A percentile compares a stretch with the other conserved stretches of the same genome.
phyloP scores from a whole-genome alignment of 1,284 basidiomycete species.

The Microstroma glucosiphilum region DNA sequence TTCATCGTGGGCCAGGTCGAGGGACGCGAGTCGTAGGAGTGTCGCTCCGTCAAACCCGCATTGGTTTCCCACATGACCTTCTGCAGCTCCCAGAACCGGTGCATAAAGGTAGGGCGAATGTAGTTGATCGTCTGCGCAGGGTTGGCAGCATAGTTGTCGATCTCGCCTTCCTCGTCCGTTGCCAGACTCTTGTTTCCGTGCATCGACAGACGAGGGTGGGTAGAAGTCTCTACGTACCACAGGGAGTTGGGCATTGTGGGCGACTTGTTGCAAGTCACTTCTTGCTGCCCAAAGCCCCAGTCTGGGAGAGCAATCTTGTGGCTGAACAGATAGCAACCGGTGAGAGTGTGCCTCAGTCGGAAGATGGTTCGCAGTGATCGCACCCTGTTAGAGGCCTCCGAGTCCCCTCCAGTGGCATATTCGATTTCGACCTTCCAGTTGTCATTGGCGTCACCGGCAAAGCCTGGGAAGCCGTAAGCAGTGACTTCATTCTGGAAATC shows the following conservation, averaged over 20 bases:
- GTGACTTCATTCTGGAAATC: conserved; percentile 99
- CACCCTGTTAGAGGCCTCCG: conserved; percentile 58
- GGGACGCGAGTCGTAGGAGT: conserved; percentile 89
- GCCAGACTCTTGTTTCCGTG: not conserved
- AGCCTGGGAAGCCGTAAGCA: conserved; percentile 78
- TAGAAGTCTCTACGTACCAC: conserved; percentile 88
- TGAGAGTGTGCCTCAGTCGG: conserved; percentile 73
- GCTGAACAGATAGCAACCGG: conserved; percentile 93
- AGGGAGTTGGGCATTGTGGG: conserved; percentile 71
- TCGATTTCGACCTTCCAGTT: conserved; percentile 91
- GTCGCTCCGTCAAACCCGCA: conserved; percentile 85
- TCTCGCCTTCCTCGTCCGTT: conserved; percentile 12
- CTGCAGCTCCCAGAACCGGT: conserved; percentile 87
- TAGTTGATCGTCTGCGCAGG: conserved; percentile 60
- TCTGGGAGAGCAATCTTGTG: conserved; percentile 96
- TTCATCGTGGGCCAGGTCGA: conserved; percentile 77
- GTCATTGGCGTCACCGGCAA: conserved; percentile 78
- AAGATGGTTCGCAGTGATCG: conserved; percentile 77
- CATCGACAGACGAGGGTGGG: conserved; percentile 57
- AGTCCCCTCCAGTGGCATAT: conserved; percentile 55
- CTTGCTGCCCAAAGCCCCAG: conserved; percentile 97
- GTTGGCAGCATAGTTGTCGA: conserved; percentile 10
- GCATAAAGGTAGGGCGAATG: conserved; percentile 72
- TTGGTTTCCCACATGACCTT: conserved; percentile 98
- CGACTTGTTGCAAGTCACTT: conserved; percentile 94